phyloP scores from a whole-genome alignment of 768 basidiomycete genomes.

The Suillus occidentalis region DNA sequence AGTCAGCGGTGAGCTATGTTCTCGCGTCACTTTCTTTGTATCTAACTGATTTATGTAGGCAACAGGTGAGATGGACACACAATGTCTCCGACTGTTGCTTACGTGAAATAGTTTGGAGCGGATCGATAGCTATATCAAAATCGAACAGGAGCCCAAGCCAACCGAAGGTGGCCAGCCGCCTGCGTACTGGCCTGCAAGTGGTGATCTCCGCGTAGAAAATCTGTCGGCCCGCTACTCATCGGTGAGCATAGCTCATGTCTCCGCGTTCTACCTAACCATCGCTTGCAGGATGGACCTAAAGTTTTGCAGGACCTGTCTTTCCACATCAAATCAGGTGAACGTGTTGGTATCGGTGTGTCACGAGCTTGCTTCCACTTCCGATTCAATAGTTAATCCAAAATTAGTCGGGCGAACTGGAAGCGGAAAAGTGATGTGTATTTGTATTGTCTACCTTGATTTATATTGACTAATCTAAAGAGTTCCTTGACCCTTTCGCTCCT shows the following conservation, averaged over 20 bases:
- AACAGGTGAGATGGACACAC: slow-evolving; percentile 11
- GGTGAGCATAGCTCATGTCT: slow-evolving; percentile 18
- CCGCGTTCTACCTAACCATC: slow-evolving; percentile 1
- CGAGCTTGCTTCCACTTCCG: slow-evolving; percentile 14
- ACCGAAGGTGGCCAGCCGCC: slow-evolving; percentile 48
- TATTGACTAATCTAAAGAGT: slow-evolving; percentile 31
- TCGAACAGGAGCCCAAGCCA: slow-evolving; percentile 52
- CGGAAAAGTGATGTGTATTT: slow-evolving; percentile 39
- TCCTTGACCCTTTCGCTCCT: slow-evolving; percentile 54
- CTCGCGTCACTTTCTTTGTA: neutral
- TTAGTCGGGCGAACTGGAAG: slow-evolving; percentile 62
- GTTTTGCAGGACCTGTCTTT: slow-evolving; percentile 55
- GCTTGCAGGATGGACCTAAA: slow-evolving; percentile 47
- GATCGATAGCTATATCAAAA: slow-evolving; percentile 53
- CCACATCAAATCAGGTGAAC: slow-evolving; percentile 53
- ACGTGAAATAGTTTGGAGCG: slow-evolving; percentile 41
- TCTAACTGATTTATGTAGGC: slow-evolving; percentile 6
- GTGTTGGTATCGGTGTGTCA: slow-evolving; percentile 49
- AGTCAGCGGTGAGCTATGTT: slow-evolving; percentile 35
- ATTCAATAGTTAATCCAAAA: slow-evolving; percentile 4
- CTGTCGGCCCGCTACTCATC: slow-evolving; percentile 49
- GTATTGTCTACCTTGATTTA: slow-evolving; percentile 4
- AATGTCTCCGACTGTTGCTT: neutral
- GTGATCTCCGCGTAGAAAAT: slow-evolving; percentile 50
- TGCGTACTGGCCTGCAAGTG: slow-evolving; percentile 64